These are phyloP conservation scores for Pseudogymnoascus sp. DNA, from an alignment of 2,329 filamentous ascomycete genomes.

Conservation along the genomic window DNA sequence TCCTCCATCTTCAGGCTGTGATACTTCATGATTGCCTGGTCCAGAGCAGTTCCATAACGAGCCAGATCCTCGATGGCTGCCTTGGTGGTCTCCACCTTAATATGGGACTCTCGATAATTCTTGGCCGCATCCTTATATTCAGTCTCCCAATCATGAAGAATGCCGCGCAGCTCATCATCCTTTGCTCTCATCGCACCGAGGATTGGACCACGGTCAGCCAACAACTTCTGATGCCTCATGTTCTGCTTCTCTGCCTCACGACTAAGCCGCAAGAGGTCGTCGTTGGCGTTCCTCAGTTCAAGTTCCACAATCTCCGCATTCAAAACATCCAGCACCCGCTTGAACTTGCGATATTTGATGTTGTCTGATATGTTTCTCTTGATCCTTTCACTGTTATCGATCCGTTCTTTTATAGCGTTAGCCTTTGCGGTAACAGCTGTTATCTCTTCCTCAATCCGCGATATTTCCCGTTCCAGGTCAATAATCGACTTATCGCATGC, in stretches of 20 bases:
- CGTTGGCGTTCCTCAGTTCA: constrained; percentile 69
- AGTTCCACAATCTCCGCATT: constrained; percentile 63
- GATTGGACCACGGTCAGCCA: constrained; percentile 64
- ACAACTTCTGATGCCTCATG: constrained; percentile 56
- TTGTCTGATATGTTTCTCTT: constrained; percentile 88
- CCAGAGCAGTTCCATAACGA: constrained; percentile 73
- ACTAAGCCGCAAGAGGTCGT: constrained; percentile 69
- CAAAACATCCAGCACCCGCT: constrained; percentile 58
- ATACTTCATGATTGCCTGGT: constrained; percentile 96
- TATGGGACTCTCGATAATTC: constrained; percentile 79
- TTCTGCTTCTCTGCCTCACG: constrained; percentile 61
- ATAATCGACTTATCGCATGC: constrained; percentile 62
- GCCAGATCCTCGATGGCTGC: constrained; percentile 85
- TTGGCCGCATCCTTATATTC: constrained; percentile 76
- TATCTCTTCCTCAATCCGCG: constrained; percentile 58
- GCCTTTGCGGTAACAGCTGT: constrained; percentile 57
- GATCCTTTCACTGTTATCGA: constrained; percentile 70
- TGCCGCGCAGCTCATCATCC: constrained; percentile 65
- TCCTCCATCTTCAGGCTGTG: constrained; percentile 97
- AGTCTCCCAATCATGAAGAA: constrained; percentile 72
- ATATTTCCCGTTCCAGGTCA: constrained; percentile 56
- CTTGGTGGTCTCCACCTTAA: constrained; percentile 84
- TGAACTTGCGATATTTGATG: constrained; percentile 70
- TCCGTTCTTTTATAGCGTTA: constrained; percentile 68
- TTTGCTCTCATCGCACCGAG: constrained; percentile 76